These are phyloP conservation scores for Dictyostelium intermedium DNA, from an alignment of 78 protist species.

Conservation along the genomic window DNA sequence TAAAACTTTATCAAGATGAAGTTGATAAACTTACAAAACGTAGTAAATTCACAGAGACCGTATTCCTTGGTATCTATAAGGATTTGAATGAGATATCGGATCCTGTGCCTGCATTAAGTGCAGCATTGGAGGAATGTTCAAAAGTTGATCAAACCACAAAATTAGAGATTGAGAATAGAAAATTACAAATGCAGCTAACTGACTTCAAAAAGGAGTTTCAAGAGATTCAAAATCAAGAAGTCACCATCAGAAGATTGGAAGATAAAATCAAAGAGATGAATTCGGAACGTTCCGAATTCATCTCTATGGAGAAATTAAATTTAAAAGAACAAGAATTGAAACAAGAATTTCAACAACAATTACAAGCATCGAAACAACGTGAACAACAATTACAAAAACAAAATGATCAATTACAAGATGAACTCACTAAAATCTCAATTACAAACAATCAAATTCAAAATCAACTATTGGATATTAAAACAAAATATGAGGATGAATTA, in stretches of 20 bases:
- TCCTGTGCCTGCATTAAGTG: conserved; percentile 67
- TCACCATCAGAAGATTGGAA: conserved; percentile 76
- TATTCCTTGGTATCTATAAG: conserved; percentile 48
- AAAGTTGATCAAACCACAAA: conserved; percentile 23
- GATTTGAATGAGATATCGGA: conserved; percentile 47
- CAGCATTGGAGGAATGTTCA: conserved; percentile 56
- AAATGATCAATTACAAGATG: conserved; percentile 38
- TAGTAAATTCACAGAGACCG: conserved; percentile 64
- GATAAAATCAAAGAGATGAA: conserved; percentile 77
- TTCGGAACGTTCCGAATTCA: not conserved
- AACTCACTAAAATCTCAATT: conserved; percentile 6
- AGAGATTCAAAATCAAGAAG: conserved; percentile 82
- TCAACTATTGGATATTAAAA: conserved; percentile 26
- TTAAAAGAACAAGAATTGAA: conserved; percentile 37
- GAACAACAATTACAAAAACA: conserved; percentile 40
- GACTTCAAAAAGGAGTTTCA: conserved; percentile 75
- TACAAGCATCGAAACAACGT: not conserved
- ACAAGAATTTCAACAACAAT: conserved; percentile 25
- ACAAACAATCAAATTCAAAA: conserved; percentile 21
- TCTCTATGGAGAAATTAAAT: not conserved
- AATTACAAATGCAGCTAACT: conserved; percentile 26
- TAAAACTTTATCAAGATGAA: conserved; percentile 80
- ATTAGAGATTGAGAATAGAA: conserved; percentile 79
- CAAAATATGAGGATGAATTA: conserved; percentile 58
- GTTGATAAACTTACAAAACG: conserved; percentile 68